phyloP scores from a whole-genome alignment of 768 basidiomycete species.

The Solioccasus polychromus region DNA sequence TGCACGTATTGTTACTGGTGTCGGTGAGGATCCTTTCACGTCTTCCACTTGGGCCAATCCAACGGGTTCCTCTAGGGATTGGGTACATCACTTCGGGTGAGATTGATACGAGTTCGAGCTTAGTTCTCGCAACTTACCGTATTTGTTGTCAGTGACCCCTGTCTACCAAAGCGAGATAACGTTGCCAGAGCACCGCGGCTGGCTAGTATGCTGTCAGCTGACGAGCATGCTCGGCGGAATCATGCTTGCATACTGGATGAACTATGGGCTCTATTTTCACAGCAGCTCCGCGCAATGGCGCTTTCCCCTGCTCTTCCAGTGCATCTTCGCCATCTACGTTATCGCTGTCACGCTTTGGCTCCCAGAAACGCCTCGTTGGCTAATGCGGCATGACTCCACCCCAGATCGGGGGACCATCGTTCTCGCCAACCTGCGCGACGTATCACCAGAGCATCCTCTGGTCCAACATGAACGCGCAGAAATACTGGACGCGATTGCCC shows the following conservation, averaged over 20 bases:
- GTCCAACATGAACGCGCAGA: slow-evolving; percentile 2
- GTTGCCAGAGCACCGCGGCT: slow-evolving; percentile 12
- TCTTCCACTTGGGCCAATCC: not conserved
- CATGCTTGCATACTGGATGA: slow-evolving; percentile 14
- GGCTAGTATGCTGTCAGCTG: slow-evolving; percentile 13
- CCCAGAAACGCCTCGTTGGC: slow-evolving; percentile 6
- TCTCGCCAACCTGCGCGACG: not conserved
- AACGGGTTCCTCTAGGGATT: slow-evolving; percentile 4
- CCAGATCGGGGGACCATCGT: slow-evolving; percentile 3
- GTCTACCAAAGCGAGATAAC: slow-evolving; percentile 14
- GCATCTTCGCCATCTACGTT: slow-evolving; percentile 7
- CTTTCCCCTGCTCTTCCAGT: slow-evolving; percentile 8
- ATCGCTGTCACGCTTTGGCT: slow-evolving; percentile 5
- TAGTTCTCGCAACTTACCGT: no score
- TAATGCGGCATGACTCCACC: slow-evolving; percentile 3
- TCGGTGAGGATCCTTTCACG: slow-evolving; percentile 1
- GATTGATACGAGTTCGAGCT: no score
- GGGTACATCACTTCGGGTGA: slow-evolving; percentile 13
- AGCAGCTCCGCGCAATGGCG: slow-evolving; percentile 10
- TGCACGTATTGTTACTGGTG: slow-evolving; percentile 6
- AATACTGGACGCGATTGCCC: slow-evolving; percentile 5
- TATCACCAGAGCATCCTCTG: not conserved
- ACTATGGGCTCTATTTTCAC: slow-evolving; percentile 14
- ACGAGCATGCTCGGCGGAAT: slow-evolving; percentile 14
- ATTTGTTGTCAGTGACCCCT: slow-evolving; percentile 3